Base-by-base conservation (phyloP, 306 rosid genomes). In the Acacia melanoxylon region DNA sequence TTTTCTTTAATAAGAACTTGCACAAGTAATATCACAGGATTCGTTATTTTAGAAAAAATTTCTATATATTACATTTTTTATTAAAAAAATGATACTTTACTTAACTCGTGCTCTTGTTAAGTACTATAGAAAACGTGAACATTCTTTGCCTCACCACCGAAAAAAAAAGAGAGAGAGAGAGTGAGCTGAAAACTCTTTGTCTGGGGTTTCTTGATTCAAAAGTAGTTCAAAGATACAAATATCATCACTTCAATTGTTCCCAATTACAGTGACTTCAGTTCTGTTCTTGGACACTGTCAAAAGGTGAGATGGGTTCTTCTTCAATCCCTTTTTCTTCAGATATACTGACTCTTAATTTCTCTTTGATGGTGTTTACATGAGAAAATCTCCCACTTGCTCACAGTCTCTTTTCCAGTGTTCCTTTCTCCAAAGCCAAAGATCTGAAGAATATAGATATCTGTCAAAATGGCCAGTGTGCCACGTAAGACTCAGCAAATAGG, bases 401-500 rank as follows among this genome's bases (percentile, higher is more conserved):
- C 27, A 22, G 40, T 37, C 71, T 70, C 71, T 56, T 52, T 52
- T 52, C 11, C 27, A 8, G 27, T 45, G 45, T 51, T 72, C 48
- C 40, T 72, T 29, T 46, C 40, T 68, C 12, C 44, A 67, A 59
- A 66, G 48, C 58, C 80, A 70, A 59, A 31, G 17, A 83, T 49
- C 70, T 68, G 20, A 29, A 41, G 81, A 66, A 62, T 14, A 67
- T 58, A n/a, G 29, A 71, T 16, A 69, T 83, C 78, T 70, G 16
- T 46, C 29, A 80, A 82, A 78, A 92, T 89, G 91, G 78, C 83
- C 68, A 66, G 76, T 76, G 29, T 83, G 61, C 52, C 78, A 15
- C 45, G 42, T 4, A 22, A 58, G 25, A 22, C 65, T 22, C 65
- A 58, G 66, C 84, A 78, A 56, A 85, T 82, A 54, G 84, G 68